Evolutionary conservation across 345 rosid genomes (phyloP).

Genomic region (Aegle marmelos): DNA sequence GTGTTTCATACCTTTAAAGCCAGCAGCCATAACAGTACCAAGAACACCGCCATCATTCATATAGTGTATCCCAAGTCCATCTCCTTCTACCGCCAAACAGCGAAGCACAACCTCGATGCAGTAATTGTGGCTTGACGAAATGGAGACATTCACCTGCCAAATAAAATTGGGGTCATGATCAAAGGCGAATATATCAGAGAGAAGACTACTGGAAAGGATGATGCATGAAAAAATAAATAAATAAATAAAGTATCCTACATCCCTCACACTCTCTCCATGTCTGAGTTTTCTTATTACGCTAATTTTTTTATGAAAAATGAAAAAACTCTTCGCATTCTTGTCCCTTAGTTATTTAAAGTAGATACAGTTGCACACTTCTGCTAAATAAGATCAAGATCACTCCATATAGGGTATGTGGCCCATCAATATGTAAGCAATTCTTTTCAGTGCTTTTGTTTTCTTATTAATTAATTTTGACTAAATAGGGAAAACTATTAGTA

Average conservation of each 20-base stretch:
- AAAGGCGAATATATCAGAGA: constrained; percentile 2
- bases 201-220: neutral
- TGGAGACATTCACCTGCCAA: constrained; percentile 71
- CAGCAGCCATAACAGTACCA: constrained; percentile 80
- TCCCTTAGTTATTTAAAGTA: constrained; percentile 1
- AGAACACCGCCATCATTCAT: constrained; percentile 79
- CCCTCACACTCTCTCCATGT: neutral
- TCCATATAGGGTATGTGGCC: neutral
- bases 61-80: constrained; percentile 68
- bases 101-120: constrained; percentile 84
- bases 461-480: too few species aligned
- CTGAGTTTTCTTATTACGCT: neutral
- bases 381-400: neutral
- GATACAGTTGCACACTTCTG: neutral
- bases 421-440: neutral
- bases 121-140: constrained; percentile 71
- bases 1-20: constrained; percentile 72
- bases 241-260: neutral
- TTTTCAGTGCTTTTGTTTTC: neutral
- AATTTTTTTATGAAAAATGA: neutral
- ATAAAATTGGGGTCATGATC: constrained; percentile 12
- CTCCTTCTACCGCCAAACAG: constrained; percentile 87
- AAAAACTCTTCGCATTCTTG: neutral
- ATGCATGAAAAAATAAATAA: neutral
- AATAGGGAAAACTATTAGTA: neutral